phyloP scores from a whole-genome alignment of 2,329 filamentous ascomycete species.

The Paradendryphiella salina region DNA sequence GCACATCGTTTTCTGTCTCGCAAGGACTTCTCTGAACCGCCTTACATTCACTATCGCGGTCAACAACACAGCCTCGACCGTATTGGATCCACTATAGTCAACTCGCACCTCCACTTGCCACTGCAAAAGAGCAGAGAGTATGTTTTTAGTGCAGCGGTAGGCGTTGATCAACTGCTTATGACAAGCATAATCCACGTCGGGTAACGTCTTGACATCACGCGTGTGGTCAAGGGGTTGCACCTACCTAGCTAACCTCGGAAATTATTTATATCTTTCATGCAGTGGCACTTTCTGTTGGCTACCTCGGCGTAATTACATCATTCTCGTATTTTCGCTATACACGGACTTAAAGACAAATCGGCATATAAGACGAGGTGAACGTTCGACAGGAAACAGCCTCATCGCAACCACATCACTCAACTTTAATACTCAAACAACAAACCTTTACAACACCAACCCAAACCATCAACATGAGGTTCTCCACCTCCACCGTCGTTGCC shows the following conservation, averaged over 20 bases:
- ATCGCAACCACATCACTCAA: slow-evolving; percentile 2
- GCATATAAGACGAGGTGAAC: slow-evolving; percentile 3
- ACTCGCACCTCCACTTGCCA: neutral
- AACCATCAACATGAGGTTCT: slow-evolving; percentile 40
- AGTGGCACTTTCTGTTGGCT: neutral
- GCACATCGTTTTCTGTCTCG: neutral
- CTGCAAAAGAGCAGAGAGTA: neutral
- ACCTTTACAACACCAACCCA: slow-evolving; percentile 7
- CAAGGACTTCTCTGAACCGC: neutral
- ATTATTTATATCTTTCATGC: neutral
- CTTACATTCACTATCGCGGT: neutral
- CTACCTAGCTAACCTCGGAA: neutral
- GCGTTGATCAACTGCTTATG: neutral
- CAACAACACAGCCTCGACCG: neutral
- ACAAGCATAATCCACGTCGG: neutral
- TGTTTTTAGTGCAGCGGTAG: neutral
- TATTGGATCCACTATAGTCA: neutral
- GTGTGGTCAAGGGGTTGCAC: neutral
- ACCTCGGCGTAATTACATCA: neutral
- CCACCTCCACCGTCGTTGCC: slow-evolving; percentile 27
- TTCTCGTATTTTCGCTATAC: neutral
- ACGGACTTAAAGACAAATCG: neutral
- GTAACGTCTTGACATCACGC: neutral
- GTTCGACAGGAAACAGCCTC: slow-evolving; percentile 1
- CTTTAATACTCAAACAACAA: slow-evolving; percentile 1